Base-by-base conservation (phyloP, 176 grass and related monocot genomes). In the Dactylis glomerata region DNA sequence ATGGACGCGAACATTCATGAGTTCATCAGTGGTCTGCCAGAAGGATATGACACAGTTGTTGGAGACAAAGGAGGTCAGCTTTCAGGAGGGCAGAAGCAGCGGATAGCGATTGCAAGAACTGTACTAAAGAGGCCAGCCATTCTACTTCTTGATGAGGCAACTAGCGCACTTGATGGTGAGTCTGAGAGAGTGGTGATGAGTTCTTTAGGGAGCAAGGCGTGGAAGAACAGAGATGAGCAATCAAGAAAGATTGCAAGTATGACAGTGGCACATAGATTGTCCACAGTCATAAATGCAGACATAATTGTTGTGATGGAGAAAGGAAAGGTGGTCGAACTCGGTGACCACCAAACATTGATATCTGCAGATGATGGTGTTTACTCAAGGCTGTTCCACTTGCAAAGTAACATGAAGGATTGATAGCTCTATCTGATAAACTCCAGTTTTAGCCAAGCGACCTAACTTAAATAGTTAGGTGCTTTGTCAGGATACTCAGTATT, bases 61-160 rank as follows among this genome's bases (percentile, higher is more conserved):
- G 89, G 89, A 5, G 85, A 85, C 19, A 91, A 85, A 73, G 85
- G 89, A 50, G 68, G 85, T 45, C 82, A 91, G 47, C 73, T 91
- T 63, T 87, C 82, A 28, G 85, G 85, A 62, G 89, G 89, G 40
- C 85, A 91, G 67, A 91, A 87, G 73, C 85, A 91, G 62, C 13
- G 89, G 67, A 73, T 91, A 69, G 85, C 85, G 28, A 91, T 91
- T 13, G 85, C 89, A 33, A 68, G 85, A 58, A 81, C 82, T 24
- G 15, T 91, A 30, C 42, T 91, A 14, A 91, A 91, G 64, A 84
- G 72, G 77, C 82, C 85, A 32, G 69, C 22, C 32, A 82, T 91
- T 71, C 46, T 91, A 36, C 86, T 88, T 47, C 86, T 91, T 45
- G 89, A 91, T 55, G 89, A 91, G 59, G 85, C 89, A n/a, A 91